Conservation (phyloP, 106 monocot genomes). For the Platanthera guangdongensis region DNA sequence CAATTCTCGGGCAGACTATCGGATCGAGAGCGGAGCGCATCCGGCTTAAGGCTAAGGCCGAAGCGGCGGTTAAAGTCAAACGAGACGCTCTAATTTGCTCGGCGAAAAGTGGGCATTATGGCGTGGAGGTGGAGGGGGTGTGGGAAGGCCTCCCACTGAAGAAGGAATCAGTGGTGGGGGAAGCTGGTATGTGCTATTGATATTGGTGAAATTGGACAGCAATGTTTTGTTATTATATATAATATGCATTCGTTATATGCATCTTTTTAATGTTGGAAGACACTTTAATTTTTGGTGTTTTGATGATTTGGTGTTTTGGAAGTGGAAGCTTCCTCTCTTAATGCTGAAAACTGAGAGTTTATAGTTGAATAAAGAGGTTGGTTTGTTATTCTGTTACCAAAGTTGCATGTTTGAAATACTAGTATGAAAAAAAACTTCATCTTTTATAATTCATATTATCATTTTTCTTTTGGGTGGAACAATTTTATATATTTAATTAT, state of each 20-base stretch:
- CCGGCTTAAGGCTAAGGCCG: conserved; percentile 28
- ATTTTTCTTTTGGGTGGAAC: no score
- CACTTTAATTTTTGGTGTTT: background rate
- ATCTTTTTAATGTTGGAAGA: background rate
- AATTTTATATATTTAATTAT: background rate
- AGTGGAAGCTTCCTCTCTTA: background rate
- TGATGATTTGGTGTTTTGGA: background rate
- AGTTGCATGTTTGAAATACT: background rate
- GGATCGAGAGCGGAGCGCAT: conserved; percentile 71
- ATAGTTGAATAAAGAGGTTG: background rate
- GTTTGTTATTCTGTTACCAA: background rate
- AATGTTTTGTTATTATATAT: background rate
- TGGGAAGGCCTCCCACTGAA: conserved; percentile 35
- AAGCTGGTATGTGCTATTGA: conserved; percentile 33
- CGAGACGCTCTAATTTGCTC: background rate
- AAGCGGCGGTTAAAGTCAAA: background rate
- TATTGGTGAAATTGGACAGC: background rate
- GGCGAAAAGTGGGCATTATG: conserved; percentile 6
- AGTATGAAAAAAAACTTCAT: background rate
- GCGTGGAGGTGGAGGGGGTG: conserved; percentile 15
- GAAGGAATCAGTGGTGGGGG: background rate
- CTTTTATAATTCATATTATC: no score
- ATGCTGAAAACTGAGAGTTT: background rate
- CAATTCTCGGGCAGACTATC: conserved; percentile 72
- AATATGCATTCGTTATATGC: background rate